Evolutionary conservation across 495 filamentous ascomycete species (phyloP), one percentile per base, ranked within the genome.

Genomic region (Trichoderma gamsii): DNA sequence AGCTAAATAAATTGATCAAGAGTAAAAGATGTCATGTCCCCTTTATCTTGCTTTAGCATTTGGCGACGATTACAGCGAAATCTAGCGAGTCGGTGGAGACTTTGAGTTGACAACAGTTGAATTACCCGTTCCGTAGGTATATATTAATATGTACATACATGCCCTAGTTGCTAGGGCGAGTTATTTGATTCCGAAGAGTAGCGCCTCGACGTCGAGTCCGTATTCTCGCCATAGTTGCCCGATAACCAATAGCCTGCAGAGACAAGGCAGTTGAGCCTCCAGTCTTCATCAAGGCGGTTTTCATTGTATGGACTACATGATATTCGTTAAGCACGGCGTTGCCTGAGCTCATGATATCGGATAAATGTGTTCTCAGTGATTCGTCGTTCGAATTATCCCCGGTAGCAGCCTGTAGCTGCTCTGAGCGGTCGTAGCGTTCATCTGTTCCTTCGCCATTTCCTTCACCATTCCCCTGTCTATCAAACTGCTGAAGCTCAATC

Each of bases 301-400:
- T 82, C 23, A 95, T 79, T 1, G 86, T 86, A 64, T 87, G 82
- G 13, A 89, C 72, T n/a, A 95, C 72, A 64, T 90, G 84, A 71
- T 93, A 85, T 63, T 91, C 86, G 68, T 84, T 82, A 69, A 96
- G 77, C 3, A 92, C 77, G 15, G 85, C 85, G 70, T 90, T 87
- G 2, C 92, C 92, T 3, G 90, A 88, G 63, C 84, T 75, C 71
- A 88, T 84, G 4, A 81, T 73, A 73, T 91, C 89, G 61, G 85
- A 69, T 29, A 88, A 80, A 69, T 82, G 75, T 70, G 84, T 56
- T 76, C 21, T 76, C 77, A 18, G 79, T 83, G 69, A 79, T 75
- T 70, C 72, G 35, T 51, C 70, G 67, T 68, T 65, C 11, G 25
- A 29, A 12, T 13, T 15, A 16, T 61, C 56, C 11, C 56, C 27